Base-by-base conservation (phyloP, 1,139 yeast species). In the Yamadazyma epiphylla region DNA sequence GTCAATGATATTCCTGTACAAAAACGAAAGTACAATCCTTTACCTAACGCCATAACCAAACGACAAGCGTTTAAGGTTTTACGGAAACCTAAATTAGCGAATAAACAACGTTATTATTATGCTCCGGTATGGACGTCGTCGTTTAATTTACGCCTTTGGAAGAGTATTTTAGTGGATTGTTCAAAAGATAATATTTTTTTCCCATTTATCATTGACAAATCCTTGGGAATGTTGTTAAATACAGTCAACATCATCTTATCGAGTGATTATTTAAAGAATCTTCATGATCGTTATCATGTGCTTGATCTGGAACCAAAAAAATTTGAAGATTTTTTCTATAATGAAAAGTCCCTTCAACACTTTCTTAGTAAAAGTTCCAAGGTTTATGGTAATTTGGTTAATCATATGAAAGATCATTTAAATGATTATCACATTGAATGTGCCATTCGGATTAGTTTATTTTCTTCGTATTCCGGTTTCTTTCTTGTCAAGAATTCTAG, bases 191-290 rank as follows among this genome's bases (percentile, higher is more conserved):
- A 37, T 0, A 48, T 62, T 5, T 57, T 51, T 31, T 49, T 54
- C 32, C 56, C 55, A 25, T 64, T 63, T 35, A 56, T 65, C 35
- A 52, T 65, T 46, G 72, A 65, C 35, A 53, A 65, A 27, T 52
- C 69, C 0, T 47, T 64, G 26, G 65, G 60, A 31, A 51, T 61
- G 3, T 39, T 66, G 11, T 42, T 65, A 26, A 56, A 53, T 16
- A 34, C 39, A 19, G 36, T 43, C 13, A 51, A 51, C 22, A 48
- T 47, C 11, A 49, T 53, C 9, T 38, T 55, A 22, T 37, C 43
- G 15, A 44, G 47, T 27, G 50, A 44, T 21, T 43, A 43, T 23
- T 28, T 43, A 13, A 42, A 41, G 28, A 38, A 35, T 14, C 38
- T 41, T 32, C 45, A 42, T 16, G 39, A 37, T 22, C 41, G 45